Evolutionary conservation across 176 grass and related monocot genomes (phyloP).

Genomic region (Aegilops bicornis): DNA sequence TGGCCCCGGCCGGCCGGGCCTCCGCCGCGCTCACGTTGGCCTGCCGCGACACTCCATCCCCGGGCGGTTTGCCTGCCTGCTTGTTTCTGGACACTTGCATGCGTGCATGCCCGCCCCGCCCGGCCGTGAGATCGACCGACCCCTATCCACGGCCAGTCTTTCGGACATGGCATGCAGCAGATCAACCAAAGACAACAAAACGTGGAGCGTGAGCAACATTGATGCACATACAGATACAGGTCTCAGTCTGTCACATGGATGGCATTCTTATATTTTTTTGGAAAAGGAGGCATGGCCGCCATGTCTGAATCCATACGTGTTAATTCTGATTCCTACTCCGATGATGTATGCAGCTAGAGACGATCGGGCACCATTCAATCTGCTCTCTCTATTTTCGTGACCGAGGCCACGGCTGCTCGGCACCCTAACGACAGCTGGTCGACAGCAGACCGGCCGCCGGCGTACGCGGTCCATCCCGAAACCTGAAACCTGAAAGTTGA

Average conservation of each 20-base stretch:
- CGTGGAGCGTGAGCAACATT: conserved; percentile 3
- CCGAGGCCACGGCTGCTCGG: neutral
- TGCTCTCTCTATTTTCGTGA: too few species aligned
- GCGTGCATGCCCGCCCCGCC: too few species aligned
- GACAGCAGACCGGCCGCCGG: neutral
- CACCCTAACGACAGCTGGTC: neutral
- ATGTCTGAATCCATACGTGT: conserved; percentile 10
- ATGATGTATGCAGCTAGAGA: neutral
- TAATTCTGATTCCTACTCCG: neutral
- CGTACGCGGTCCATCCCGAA: neutral
- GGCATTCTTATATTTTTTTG: neutral
- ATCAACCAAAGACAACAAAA: conserved; percentile 32
- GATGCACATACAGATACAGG: neutral
- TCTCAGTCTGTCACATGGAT: conserved; percentile 15
- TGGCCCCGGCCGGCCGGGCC: neutral
- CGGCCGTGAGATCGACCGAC: neutral
- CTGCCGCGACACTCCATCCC: conserved; percentile 2
- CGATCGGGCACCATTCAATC: neutral
- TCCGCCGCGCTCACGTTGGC: neutral
- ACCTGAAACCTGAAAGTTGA: neutral
- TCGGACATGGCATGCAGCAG: neutral
- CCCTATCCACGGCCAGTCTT: neutral
- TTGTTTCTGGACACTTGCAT: neutral
- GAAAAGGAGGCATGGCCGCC: conserved; percentile 2
- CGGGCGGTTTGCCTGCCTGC: neutral